phyloP scores from a whole-genome alignment of 441 rosid species.

The Gossypium schwendimanii region DNA sequence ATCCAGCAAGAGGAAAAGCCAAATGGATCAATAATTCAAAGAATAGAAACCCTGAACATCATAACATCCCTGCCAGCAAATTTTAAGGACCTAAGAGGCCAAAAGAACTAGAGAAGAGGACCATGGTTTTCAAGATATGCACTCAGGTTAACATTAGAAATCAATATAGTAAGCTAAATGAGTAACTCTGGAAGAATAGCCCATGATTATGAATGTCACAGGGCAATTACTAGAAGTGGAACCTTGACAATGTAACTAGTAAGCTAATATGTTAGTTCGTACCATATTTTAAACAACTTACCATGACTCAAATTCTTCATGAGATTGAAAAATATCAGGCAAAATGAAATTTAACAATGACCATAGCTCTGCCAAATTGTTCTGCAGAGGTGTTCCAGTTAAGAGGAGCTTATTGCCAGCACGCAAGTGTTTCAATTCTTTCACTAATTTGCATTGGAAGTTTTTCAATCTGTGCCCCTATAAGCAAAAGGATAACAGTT shows the following conservation, averaged over 20 bases:
- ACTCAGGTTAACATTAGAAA: background rate
- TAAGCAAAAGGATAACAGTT: conserved; percentile 10
- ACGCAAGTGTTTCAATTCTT: conserved; percentile 46
- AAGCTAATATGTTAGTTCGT: background rate
- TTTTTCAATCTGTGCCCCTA: conserved; percentile 98
- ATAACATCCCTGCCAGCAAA: background rate
- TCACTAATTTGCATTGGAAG: conserved; percentile 67
- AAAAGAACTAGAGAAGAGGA: background rate
- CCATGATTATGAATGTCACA: background rate
- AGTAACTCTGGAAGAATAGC: background rate
- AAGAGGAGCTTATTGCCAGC: conserved; percentile 80
- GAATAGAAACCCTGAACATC: background rate
- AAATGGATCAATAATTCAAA: background rate
- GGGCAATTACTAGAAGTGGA: background rate
- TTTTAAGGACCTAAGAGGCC: background rate
- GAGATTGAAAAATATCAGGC: conserved; percentile 91
- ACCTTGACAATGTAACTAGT: background rate
- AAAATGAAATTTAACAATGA: conserved; percentile 83
- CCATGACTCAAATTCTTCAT: conserved; percentile 96
- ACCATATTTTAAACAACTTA: conserved; percentile 19
- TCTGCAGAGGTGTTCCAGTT: conserved; percentile 96
- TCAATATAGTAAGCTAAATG: background rate
- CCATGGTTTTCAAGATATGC: background rate
- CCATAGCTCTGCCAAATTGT: conserved; percentile 96
- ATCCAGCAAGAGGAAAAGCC: background rate